Conservation (phyloP, 75 land plant genomes). For the Gnetum montanum region DNA sequence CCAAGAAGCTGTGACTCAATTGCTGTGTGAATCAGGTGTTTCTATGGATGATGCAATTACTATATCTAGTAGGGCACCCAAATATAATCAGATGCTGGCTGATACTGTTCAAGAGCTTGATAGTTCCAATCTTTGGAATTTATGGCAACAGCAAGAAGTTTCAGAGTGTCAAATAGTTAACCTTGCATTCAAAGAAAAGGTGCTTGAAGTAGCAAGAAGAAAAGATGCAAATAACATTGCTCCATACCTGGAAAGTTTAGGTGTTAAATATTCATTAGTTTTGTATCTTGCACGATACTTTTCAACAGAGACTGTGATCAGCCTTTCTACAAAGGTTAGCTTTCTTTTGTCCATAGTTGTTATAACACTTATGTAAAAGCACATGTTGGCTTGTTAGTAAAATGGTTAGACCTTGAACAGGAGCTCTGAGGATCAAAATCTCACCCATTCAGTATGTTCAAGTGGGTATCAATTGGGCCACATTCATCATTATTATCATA, state of each 20-base stretch:
- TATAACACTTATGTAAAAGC: not conserved
- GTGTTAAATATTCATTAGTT: constrained; percentile 27
- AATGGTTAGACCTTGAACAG: not conserved
- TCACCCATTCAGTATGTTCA: not conserved
- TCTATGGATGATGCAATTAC: constrained; percentile 17
- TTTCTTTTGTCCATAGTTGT: not conserved
- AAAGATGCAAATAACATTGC: constrained; percentile 39
- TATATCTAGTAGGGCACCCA: constrained; percentile 26
- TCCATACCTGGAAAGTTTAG: constrained; percentile 56
- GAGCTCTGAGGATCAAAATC: not conserved
- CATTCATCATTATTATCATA: not conserved
- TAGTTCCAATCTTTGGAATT: constrained; percentile 30
- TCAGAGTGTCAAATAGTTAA: not conserved
- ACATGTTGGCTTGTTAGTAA: not conserved
- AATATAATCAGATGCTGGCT: constrained; percentile 20
- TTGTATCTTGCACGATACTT: constrained; percentile 31
- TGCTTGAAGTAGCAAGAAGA: constrained; percentile 33
- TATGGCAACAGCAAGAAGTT: constrained; percentile 15
- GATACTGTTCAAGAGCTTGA: constrained; percentile 40
- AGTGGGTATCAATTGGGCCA: not conserved
- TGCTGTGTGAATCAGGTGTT: constrained; percentile 25
- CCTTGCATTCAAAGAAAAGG: constrained; percentile 27
- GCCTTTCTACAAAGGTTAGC: constrained; percentile 38
- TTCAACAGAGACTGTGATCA: constrained; percentile 17
- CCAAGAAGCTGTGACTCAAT: constrained; percentile 14